Percentiles rank a stretch among this genome's conserved stretches.
Evolutionary conservation across 768 basidiomycete genomes (phyloP).

Genomic region (Punctularia strigosozonata): DNA sequence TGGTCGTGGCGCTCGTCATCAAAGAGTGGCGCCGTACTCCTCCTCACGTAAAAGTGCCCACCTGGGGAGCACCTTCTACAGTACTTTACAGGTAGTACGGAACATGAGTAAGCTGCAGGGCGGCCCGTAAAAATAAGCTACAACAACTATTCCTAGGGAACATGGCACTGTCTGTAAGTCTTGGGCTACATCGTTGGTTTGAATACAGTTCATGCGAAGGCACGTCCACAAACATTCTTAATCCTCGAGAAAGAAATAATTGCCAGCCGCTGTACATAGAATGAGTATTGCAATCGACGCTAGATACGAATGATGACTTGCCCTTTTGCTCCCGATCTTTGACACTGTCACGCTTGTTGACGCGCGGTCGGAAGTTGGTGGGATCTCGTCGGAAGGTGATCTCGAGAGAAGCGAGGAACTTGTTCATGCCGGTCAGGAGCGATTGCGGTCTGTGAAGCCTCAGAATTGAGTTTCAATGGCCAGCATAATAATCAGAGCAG

Average conservation of each 20-base stretch:
- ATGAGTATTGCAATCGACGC: constrained; percentile 5
- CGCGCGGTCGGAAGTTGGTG: constrained; percentile 82
- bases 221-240: constrained; percentile 19
- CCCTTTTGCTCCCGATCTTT: constrained; percentile 86
- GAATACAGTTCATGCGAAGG: too few species aligned
- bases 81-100: too few species aligned
- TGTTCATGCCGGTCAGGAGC: constrained; percentile 94
- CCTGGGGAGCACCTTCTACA: too few species aligned
- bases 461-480: background rate
- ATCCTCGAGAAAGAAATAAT: constrained; percentile 91
- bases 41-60: too few species aligned
- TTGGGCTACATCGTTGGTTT: too few species aligned
- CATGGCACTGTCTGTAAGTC: too few species aligned
- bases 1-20: too few species aligned
- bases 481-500: background rate
- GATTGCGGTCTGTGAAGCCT: constrained; percentile 65
- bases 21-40: too few species aligned
- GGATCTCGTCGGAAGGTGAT: constrained; percentile 98
- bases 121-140: too few species aligned
- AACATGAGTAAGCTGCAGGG: too few species aligned
- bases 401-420: constrained; percentile 88
- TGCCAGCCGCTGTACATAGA: constrained; percentile 47
- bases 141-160: too few species aligned
- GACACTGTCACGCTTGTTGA: constrained; percentile 76
- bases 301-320: constrained; percentile 19